phyloP scores from a whole-genome alignment of 2,329 filamentous ascomycete genomes.

The Fusarium nodosum region DNA sequence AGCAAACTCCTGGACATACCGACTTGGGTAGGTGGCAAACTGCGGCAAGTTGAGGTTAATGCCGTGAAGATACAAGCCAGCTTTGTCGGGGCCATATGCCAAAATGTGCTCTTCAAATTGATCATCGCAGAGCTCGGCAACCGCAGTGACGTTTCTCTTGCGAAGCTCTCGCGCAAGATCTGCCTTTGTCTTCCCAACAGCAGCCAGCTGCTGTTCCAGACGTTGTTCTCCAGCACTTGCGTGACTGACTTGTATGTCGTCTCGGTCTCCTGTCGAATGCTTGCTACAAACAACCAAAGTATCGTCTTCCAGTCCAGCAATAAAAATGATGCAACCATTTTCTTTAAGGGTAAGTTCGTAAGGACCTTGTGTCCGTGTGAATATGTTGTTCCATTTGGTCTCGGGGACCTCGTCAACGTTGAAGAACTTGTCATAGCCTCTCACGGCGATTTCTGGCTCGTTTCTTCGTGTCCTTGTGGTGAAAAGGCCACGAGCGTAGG shows the following conservation, averaged over 20 bases:
- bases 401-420: slow-evolving; percentile 85
- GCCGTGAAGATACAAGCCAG: slow-evolving; percentile 94
- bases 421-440: slow-evolving; percentile 99
- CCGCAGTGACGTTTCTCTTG: slow-evolving; percentile 88
- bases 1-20: slow-evolving; percentile 89
- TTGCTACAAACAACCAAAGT: slow-evolving; percentile 98
- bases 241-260: slow-evolving; percentile 81
- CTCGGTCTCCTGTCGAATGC: slow-evolving; percentile 89
- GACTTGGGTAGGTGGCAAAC: slow-evolving; percentile 87
- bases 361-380: slow-evolving; percentile 81
- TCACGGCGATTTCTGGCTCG: slow-evolving; percentile 81
- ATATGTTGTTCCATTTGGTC: slow-evolving; percentile 87
- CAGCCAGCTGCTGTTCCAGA: slow-evolving; percentile 82
- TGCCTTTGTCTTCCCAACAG: slow-evolving; percentile 80
- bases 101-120: slow-evolving; percentile 97
- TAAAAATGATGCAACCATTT: slow-evolving; percentile 99
- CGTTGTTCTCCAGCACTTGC: slow-evolving; percentile 85
- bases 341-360: slow-evolving; percentile 98
- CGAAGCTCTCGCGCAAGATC: slow-evolving; percentile 84
- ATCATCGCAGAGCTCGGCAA: slow-evolving; percentile 97
- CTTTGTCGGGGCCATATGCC: slow-evolving; percentile 83
- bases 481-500: slow-evolving; percentile 93
- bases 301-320: slow-evolving; percentile 89
- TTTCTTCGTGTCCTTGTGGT: slow-evolving; percentile 78
- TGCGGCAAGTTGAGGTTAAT: slow-evolving; percentile 95